Percentiles rank a stretch among this genome's conserved stretches.
phyloP scores from a whole-genome alignment of 2,329 filamentous ascomycete species.

The Pseudodiploospora longispora region DNA sequence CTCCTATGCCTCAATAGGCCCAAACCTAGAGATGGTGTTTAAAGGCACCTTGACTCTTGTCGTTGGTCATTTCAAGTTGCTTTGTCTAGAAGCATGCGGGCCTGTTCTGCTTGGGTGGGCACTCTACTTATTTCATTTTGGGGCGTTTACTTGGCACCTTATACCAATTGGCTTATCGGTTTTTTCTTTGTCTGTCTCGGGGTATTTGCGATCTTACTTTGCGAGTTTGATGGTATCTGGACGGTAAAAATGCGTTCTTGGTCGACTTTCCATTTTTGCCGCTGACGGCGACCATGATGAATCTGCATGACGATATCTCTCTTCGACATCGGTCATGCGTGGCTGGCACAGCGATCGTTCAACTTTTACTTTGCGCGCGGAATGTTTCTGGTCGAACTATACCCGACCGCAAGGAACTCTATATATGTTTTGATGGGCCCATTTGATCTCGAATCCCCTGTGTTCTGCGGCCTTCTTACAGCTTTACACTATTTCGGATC shows the following conservation, averaged over 20 bases:
- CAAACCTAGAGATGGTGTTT: too few species aligned
- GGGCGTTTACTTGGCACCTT: constrained; percentile 26
- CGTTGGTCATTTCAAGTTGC: too few species aligned
- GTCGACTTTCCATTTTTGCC: constrained; percentile 5
- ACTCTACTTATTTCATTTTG: constrained; percentile 13
- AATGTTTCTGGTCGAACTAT: constrained; percentile 8
- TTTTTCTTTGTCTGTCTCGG: constrained; percentile 9
- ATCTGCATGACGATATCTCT: constrained; percentile 50
- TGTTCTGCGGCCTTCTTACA: not conserved
- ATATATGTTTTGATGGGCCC: constrained; percentile 8
- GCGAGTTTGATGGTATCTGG: constrained; percentile 7
- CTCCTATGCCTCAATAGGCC: constrained; percentile 16
- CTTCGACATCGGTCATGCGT: constrained; percentile 47
- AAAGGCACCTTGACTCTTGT: too few species aligned
- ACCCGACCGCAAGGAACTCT: constrained; percentile 6
- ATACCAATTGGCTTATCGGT: constrained; percentile 21
- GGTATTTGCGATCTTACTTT: constrained; percentile 9
- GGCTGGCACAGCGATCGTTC: constrained; percentile 53
- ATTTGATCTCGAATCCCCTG: constrained; percentile 6
- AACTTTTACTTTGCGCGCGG: constrained; percentile 21
- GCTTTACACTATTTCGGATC: not conserved
- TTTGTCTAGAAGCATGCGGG: too few species aligned
- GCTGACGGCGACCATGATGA: constrained; percentile 34
- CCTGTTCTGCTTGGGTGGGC: too few species aligned
- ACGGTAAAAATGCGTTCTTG: constrained; percentile 6